Evolutionary conservation across 2,329 filamentous ascomycete species (phyloP).

Genomic region (Trichophyton verrucosum): DNA sequence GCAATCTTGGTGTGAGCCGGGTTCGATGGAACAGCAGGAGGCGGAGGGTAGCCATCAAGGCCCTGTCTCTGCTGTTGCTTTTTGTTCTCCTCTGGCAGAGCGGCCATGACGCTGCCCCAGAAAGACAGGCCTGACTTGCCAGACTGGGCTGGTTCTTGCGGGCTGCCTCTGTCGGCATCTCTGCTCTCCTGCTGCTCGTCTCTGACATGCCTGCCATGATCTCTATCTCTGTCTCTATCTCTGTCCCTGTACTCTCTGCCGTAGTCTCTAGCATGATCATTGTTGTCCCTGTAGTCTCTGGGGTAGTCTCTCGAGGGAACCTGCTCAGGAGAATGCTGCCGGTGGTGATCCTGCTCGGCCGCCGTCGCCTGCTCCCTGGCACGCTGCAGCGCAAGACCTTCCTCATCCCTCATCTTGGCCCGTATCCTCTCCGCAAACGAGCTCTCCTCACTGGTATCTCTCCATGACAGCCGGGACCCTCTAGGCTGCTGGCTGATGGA

Average conservation of each 20-base stretch:
- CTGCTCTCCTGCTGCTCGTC: neutral
- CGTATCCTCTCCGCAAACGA: slow-evolving; percentile 38
- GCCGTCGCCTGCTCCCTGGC: neutral
- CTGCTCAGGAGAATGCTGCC: neutral
- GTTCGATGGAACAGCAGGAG: neutral
- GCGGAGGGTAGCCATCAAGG: neutral
- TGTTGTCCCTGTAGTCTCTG: neutral
- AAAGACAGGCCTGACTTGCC: slow-evolving; percentile 6
- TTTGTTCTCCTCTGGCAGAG: slow-evolving; percentile 10
- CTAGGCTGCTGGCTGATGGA: slow-evolving; percentile 19
- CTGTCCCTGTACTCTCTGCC: neutral
- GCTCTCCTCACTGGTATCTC: slow-evolving; percentile 27
- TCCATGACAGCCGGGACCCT: slow-evolving; percentile 30
- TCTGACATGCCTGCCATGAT: neutral
- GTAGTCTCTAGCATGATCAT: neutral
- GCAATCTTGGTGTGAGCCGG: neutral
- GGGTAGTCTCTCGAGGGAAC: slow-evolving; percentile 2
- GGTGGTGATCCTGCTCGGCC: neutral
- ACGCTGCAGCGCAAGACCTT: slow-evolving; percentile 38
- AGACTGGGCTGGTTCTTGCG: neutral
- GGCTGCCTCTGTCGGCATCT: neutral
- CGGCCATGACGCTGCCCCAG: slow-evolving; percentile 12
- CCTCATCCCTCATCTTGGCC: slow-evolving; percentile 42
- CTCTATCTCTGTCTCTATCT: neutral
- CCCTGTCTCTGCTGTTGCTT: neutral